phyloP scores from a whole-genome alignment of 306 rosid genomes.

The Abrus precatorius region DNA sequence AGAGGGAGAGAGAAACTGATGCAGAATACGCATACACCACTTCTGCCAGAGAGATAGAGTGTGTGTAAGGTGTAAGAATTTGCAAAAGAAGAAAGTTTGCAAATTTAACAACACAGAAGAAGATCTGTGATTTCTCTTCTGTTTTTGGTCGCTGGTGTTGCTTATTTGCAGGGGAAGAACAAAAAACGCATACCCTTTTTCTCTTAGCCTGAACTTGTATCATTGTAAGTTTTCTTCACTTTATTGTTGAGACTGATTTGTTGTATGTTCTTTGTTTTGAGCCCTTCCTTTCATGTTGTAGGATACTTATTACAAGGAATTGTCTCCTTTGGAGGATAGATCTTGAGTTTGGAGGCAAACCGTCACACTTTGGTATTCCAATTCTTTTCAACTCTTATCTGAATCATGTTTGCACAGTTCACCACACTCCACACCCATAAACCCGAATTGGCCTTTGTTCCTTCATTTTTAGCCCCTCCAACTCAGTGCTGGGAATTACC shows the following conservation, averaged over 20 bases:
- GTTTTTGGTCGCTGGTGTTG: not conserved
- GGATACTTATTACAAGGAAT: not conserved
- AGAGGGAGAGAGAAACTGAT: not conserved
- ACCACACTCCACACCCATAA: not conserved
- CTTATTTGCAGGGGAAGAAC: not conserved
- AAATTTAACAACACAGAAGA: constrained; percentile 35
- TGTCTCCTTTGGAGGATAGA: constrained; percentile 39
- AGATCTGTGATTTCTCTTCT: constrained; percentile 51
- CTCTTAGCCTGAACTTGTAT: constrained; percentile 40
- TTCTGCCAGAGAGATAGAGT: not conserved
- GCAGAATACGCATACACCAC: constrained; percentile 15
- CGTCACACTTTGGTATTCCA: constrained; percentile 21
- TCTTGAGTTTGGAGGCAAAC: constrained; percentile 57
- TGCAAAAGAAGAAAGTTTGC: constrained; percentile 15
- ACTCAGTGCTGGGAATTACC: not conserved
- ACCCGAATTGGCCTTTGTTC: constrained; percentile 12
- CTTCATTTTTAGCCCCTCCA: not conserved
- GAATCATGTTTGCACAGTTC: constrained; percentile 10
- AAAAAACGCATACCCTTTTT: not conserved
- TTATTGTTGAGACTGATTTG: constrained; percentile 27
- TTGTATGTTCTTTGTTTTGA: constrained; percentile 35
- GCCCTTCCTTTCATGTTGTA: constrained; percentile 14
- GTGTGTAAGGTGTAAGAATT: constrained; percentile 1
- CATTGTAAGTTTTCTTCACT: constrained; percentile 54
- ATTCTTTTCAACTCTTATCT: constrained; percentile 11